Evolutionary conservation across 2,329 filamentous ascomycete species (phyloP).

Genomic region (Curvularia eragrostidis): DNA sequence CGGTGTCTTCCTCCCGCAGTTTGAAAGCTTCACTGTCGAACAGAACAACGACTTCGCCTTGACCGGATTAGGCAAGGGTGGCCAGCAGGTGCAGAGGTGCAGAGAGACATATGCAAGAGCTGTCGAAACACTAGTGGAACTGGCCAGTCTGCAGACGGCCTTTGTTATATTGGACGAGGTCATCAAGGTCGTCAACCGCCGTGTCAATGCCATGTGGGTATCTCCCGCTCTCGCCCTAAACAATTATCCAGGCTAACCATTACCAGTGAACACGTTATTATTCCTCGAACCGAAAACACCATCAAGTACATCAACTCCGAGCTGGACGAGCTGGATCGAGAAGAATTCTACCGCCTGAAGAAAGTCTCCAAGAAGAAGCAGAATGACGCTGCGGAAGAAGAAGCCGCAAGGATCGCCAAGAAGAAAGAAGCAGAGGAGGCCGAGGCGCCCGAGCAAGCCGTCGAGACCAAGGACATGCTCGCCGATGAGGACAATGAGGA

Average conservation of each 20-base stretch:
- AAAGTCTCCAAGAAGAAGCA: conserved; percentile 82
- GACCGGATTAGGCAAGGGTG: conserved; percentile 94
- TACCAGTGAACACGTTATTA: conserved; percentile 85
- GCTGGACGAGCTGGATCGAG: conserved; percentile 93
- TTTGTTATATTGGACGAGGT: conserved; percentile 98
- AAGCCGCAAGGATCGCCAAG: conserved; percentile 47
- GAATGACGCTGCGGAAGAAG: conserved; percentile 54
- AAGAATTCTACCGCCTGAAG: conserved; percentile 97
- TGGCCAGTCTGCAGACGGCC: conserved; percentile 94
- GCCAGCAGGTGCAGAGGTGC: conserved; percentile 94
- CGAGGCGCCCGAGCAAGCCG: conserved; percentile 38
- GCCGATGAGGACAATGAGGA: conserved; percentile 81
- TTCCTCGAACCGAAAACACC: conserved; percentile 97
- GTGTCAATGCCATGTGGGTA: conserved; percentile 92
- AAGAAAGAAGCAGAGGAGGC: conserved; percentile 45
- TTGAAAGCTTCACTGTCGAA: conserved; percentile 88
- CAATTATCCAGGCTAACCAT: conserved; percentile 24
- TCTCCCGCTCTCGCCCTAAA: conserved; percentile 1
- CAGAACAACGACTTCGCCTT: conserved; percentile 94
- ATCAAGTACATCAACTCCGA: conserved; percentile 99
- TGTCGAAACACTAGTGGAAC: conserved; percentile 92
- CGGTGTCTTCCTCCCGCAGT: conserved; percentile 90
- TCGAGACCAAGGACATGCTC: conserved; percentile 68
- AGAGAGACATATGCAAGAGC: conserved; percentile 95
- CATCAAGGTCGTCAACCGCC: conserved; percentile 97